These are phyloP conservation scores for Pilaira anomala DNA, from an alignment of 192 early-diverging fungal species.

Conservation along the genomic window DNA sequence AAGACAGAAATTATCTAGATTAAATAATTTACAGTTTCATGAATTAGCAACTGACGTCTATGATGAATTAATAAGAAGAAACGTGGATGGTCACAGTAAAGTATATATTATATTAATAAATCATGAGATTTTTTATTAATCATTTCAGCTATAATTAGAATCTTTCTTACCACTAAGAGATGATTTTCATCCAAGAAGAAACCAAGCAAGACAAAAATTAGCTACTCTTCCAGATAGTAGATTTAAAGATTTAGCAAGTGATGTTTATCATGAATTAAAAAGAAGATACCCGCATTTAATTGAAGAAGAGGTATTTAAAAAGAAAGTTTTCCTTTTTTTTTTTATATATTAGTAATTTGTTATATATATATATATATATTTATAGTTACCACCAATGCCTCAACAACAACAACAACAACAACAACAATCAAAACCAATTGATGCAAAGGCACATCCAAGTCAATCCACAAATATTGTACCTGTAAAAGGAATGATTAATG, in stretches of 20 bases:
- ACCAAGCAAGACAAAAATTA: slow-evolving; percentile 95
- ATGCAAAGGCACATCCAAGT: slow-evolving; percentile 22
- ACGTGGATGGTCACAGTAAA: slow-evolving; percentile 47
- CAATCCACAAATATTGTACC: slow-evolving; percentile 38
- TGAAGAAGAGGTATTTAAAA: slow-evolving; percentile 15
- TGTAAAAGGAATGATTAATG: slow-evolving; percentile 30
- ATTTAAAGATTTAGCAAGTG: slow-evolving; percentile 91
- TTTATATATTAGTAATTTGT: not conserved
- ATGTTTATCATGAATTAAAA: slow-evolving; percentile 77
- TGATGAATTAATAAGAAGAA: slow-evolving; percentile 84
- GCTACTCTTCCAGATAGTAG: slow-evolving; percentile 82
- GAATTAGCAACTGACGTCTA: slow-evolving; percentile 95
- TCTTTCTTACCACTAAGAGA: slow-evolving; percentile 80
- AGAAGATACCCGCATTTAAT: slow-evolving; percentile 53
- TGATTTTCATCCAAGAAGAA: slow-evolving; percentile 92
- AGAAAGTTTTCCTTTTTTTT: not conserved
- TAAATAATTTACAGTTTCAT: slow-evolving; percentile 83
- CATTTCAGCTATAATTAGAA: slow-evolving; percentile 40
- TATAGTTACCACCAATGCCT: not conserved
- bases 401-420: not conserved
- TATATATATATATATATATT: not conserved
- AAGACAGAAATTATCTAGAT: slow-evolving; percentile 73
- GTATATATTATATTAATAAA: slow-evolving; percentile 40
- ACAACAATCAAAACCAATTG: slow-evolving; percentile 9
- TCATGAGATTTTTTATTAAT: not conserved